Percentiles rank a stretch among this genome's conserved stretches.
phyloP scores from a whole-genome alignment of 768 basidiomycete species.

The Rubroboletus satanas region DNA sequence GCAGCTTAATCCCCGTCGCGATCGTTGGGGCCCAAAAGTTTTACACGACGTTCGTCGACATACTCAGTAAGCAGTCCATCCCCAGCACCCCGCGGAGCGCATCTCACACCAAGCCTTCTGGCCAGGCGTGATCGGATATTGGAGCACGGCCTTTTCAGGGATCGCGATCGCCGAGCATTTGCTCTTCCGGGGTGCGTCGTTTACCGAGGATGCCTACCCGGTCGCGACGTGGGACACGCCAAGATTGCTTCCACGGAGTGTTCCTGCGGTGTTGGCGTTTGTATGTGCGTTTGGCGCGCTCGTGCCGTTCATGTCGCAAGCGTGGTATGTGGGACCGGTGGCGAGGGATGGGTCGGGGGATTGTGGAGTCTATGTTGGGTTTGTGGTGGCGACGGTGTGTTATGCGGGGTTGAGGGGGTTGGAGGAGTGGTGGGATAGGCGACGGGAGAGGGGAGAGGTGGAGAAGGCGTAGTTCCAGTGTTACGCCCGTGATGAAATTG shows the following conservation, averaged over 20 bases:
- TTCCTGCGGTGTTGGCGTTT: constrained; percentile 41
- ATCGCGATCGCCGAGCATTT: constrained; percentile 44
- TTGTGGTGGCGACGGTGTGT: constrained; percentile 28
- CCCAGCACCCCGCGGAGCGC: constrained; percentile 5
- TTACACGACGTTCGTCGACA: constrained; percentile 42
- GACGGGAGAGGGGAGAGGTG: not conserved
- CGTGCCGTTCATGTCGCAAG: constrained; percentile 50
- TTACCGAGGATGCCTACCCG: constrained; percentile 35
- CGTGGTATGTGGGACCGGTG: constrained; percentile 49
- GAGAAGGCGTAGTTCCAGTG: too few species aligned
- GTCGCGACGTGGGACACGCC: constrained; percentile 35
- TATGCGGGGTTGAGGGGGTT: constrained; percentile 31
- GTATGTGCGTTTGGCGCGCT: constrained; percentile 37
- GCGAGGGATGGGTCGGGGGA: constrained; percentile 44
- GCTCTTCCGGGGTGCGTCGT: constrained; percentile 37
- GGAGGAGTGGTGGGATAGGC: constrained; percentile 22
- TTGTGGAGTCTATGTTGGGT: constrained; percentile 43
- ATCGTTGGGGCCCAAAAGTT: constrained; percentile 46
- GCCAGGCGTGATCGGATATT: constrained; percentile 44
- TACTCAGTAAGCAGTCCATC: constrained; percentile 29
- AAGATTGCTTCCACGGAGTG: constrained; percentile 36
- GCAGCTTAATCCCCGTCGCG: constrained; percentile 43
- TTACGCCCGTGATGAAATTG: too few species aligned
- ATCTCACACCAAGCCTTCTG: constrained; percentile 1
- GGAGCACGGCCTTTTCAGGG: constrained; percentile 35